Percentiles rank a stretch among this genome's conserved stretches.
These are phyloP conservation scores for Lomentospora prolificans DNA, from an alignment of 2,329 filamentous ascomycete genomes.

Conservation along the genomic window DNA sequence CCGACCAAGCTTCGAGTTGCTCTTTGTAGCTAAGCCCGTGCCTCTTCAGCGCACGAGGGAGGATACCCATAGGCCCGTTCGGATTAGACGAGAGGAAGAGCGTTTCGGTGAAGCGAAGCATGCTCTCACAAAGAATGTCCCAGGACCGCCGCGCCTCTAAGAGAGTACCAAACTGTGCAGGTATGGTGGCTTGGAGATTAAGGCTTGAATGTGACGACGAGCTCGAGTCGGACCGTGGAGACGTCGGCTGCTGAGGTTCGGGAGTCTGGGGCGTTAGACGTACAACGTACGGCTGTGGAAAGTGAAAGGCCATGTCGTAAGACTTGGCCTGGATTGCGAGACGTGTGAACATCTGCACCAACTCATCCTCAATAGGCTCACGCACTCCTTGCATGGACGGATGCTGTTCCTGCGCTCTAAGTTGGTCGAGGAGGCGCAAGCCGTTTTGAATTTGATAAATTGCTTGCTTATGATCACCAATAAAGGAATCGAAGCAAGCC, in stretches of 20 bases:
- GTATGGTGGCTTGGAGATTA: background rate
- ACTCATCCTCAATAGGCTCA: conserved; percentile 47
- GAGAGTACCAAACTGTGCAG: conserved; percentile 1
- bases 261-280: conserved; percentile 26
- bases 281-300: conserved; percentile 52
- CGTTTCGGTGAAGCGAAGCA: conserved; percentile 49
- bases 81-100: conserved; percentile 36
- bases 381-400: conserved; percentile 12
- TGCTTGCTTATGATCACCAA: conserved; percentile 52
- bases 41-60: conserved; percentile 37
- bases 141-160: conserved; percentile 46
- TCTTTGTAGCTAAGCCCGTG: conserved; percentile 37
- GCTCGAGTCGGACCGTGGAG: conserved; percentile 32
- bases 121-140: conserved; percentile 45
- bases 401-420: conserved; percentile 34
- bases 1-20: conserved; percentile 44
- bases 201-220: conserved; percentile 24
- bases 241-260: conserved; percentile 12
- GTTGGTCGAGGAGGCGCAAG: conserved; percentile 41
- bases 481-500: conserved; percentile 60
- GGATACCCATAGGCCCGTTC: conserved; percentile 41
- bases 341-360: conserved; percentile 53
- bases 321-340: conserved; percentile 57
- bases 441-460: conserved; percentile 53
- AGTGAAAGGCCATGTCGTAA: conserved; percentile 60